Conservation (phyloP, 805 yeast species). For the Zygoascus biomembranicola region DNA sequence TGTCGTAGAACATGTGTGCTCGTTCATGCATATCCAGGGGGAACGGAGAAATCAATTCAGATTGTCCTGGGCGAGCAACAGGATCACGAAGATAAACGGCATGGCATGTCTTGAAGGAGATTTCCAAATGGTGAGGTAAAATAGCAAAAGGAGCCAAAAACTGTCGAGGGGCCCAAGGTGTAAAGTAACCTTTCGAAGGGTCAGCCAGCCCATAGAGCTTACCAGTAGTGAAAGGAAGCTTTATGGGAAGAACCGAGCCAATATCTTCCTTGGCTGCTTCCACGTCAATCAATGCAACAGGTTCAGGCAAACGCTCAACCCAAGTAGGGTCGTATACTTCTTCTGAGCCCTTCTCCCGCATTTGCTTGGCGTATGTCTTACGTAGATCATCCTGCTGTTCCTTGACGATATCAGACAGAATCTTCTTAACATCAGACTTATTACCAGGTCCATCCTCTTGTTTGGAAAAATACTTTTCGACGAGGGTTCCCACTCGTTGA, state of each 20-base stretch:
- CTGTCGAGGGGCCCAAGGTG: constrained; percentile 95
- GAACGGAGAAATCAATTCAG: constrained; percentile 91
- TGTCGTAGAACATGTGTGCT: constrained; percentile 81
- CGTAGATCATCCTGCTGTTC: constrained; percentile 19
- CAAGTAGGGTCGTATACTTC: constrained; percentile 43
- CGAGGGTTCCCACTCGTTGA: neutral
- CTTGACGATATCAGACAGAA: constrained; percentile 23
- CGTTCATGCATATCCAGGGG: constrained; percentile 76
- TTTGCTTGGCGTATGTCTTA: constrained; percentile 9
- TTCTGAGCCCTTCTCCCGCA: constrained; percentile 12
- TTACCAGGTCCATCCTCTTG: constrained; percentile 11
- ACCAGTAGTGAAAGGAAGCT: constrained; percentile 74
- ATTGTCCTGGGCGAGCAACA: constrained; percentile 92
- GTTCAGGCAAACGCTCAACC: constrained; percentile 37
- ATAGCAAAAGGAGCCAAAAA: constrained; percentile 89
- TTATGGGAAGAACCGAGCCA: constrained; percentile 36
- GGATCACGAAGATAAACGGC: constrained; percentile 97
- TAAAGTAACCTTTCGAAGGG: constrained; percentile 73
- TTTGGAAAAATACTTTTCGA: constrained; percentile 10
- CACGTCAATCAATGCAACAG: constrained; percentile 37
- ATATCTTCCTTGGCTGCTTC: constrained; percentile 47
- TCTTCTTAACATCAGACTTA: constrained; percentile 25
- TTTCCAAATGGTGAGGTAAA: constrained; percentile 84
- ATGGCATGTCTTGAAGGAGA: constrained; percentile 86
- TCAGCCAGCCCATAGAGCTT: constrained; percentile 71